Evolutionary conservation across 257 asterid genomes (phyloP).

Genomic region (Nicotiana sylvestris): DNA sequence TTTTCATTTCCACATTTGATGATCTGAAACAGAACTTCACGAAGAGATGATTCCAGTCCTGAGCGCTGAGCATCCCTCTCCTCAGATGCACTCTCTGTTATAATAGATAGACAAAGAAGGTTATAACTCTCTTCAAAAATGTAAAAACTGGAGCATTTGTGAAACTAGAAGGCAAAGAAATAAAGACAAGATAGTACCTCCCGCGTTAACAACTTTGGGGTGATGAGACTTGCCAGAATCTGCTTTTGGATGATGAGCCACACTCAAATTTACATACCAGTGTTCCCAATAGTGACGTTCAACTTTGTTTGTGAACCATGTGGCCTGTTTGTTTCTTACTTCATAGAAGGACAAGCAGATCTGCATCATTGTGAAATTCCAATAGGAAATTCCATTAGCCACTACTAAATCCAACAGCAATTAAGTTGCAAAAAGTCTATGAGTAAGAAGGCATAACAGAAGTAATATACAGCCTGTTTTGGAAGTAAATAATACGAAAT

Average conservation of each 20-base stretch:
- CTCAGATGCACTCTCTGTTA: conserved; percentile 51
- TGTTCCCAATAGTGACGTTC: conserved; percentile 93
- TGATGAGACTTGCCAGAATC: conserved; percentile 62
- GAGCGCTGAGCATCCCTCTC: conserved; percentile 69
- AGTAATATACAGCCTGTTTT: neutral
- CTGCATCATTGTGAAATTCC: conserved; percentile 36
- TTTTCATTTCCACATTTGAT: conserved; percentile 88
- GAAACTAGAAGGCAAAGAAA: neutral
- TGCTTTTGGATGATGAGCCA: conserved; percentile 61
- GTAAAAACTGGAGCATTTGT: neutral
- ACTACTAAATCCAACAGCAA: neutral
- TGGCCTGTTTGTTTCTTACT: conserved; percentile 77
- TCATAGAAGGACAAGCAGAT: conserved; percentile 85
- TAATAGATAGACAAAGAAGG: neutral
- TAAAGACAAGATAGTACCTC: conserved; percentile 45
- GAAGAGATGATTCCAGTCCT: conserved; percentile 70
- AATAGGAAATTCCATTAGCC: conserved; percentile 14
- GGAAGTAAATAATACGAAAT: neutral
- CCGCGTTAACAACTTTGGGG: conserved; percentile 72
- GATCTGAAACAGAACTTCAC: conserved; percentile 86
- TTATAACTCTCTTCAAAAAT: neutral
- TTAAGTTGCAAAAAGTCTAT: neutral
- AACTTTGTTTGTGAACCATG: conserved; percentile 90
- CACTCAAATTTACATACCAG: conserved; percentile 83
- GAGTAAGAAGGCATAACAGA: neutral